Evolutionary conservation across 768 basidiomycete genomes (phyloP).

Genomic region (Fistulinella prunicolor): DNA sequence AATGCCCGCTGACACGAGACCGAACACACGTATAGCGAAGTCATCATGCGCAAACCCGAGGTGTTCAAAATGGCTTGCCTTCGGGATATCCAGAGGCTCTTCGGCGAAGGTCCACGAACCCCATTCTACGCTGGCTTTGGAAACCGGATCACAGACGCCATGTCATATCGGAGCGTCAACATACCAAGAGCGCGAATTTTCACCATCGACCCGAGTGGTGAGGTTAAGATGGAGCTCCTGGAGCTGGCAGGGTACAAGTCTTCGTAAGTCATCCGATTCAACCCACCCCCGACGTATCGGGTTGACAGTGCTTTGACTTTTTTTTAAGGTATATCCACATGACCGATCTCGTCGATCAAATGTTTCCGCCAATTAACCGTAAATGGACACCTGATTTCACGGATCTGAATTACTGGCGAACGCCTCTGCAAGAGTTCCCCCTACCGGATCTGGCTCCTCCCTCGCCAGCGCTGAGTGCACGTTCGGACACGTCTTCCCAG

Average conservation of each 20-base stretch:
- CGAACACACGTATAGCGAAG: slow-evolving; percentile 58
- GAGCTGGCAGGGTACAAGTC: slow-evolving; percentile 97
- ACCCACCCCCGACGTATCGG: no score
- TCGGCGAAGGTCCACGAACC: slow-evolving; percentile 65
- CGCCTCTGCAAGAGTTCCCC: slow-evolving; percentile 70
- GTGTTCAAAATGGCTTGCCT: slow-evolving; percentile 99
- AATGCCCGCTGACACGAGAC: background rate
- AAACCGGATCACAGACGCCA: slow-evolving; percentile 95
- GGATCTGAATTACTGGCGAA: slow-evolving; percentile 96
- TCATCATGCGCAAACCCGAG: slow-evolving; percentile 98
- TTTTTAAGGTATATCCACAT: slow-evolving; percentile 86
- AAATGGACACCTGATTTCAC: slow-evolving; percentile 90
- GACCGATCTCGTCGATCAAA: slow-evolving; percentile 99
- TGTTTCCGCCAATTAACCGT: slow-evolving; percentile 94
- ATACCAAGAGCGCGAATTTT: slow-evolving; percentile 94
- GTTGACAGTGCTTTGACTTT: background rate
- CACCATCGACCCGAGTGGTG: slow-evolving; percentile 92
- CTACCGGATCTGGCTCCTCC: slow-evolving; percentile 82
- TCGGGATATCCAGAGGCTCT: slow-evolving; percentile 89
- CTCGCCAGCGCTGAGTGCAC: slow-evolving; percentile 91
- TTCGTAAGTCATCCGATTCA: slow-evolving; percentile 52
- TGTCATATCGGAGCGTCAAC: slow-evolving; percentile 96
- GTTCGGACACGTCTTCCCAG: slow-evolving; percentile 80
- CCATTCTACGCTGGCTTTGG: slow-evolving; percentile 98
- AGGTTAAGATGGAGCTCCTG: slow-evolving; percentile 96